These are phyloP conservation scores for Lavandula angustifolia DNA, from an alignment of 257 asterid genomes.

Conservation along the genomic window DNA sequence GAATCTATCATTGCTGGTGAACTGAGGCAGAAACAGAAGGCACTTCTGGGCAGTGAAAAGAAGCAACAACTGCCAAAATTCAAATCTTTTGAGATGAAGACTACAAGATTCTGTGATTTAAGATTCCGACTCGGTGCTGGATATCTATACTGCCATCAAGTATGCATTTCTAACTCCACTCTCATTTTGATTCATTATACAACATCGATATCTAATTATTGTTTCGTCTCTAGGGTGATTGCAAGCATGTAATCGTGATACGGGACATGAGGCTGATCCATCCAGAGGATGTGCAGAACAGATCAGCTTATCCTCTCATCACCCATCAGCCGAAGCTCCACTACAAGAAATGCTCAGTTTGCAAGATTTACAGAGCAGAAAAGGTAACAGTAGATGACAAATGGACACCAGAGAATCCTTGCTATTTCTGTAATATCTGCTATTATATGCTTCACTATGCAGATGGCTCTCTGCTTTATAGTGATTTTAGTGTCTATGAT, in stretches of 20 bases:
- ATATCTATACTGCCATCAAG: constrained; percentile 91
- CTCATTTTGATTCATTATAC: not conserved
- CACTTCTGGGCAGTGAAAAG: constrained; percentile 45
- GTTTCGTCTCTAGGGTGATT: constrained; percentile 59
- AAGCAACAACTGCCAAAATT: constrained; percentile 59
- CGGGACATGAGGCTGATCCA: constrained; percentile 86
- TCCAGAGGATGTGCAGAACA: constrained; percentile 79
- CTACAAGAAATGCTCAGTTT: constrained; percentile 69
- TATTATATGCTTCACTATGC: constrained; percentile 91
- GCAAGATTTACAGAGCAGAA: constrained; percentile 77
- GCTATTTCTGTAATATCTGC: constrained; percentile 86
- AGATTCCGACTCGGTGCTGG: constrained; percentile 83
- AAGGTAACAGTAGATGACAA: constrained; percentile 84
- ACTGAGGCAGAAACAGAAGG: constrained; percentile 70
- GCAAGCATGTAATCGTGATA: constrained; percentile 73
- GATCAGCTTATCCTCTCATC: constrained; percentile 67
- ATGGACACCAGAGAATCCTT: constrained; percentile 78
- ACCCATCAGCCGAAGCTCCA: constrained; percentile 53
- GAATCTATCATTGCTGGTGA: constrained; percentile 69
- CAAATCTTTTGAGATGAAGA: constrained; percentile 63
- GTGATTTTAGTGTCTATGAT: constrained; percentile 72
- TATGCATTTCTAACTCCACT: constrained; percentile 29
- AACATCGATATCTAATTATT: not conserved
- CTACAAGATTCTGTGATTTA: constrained; percentile 71
- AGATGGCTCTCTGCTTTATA: constrained; percentile 61